A percentile compares a stretch with the other conserved stretches of the same genome.
phyloP scores from a whole-genome alignment of 441 rosid species.

The Jatropha multifida region DNA sequence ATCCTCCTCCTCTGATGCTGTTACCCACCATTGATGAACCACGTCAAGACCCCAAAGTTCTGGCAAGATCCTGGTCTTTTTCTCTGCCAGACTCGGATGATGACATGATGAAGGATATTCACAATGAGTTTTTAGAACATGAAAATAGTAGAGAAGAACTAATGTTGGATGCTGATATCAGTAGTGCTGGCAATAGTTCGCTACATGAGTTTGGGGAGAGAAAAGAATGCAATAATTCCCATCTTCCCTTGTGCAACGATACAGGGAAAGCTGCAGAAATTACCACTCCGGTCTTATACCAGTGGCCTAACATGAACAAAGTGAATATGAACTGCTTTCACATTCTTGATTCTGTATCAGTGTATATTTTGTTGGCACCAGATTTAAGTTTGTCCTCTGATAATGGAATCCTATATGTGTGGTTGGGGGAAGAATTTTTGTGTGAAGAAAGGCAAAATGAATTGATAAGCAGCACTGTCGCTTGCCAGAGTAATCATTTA shows the following conservation, averaged over 20 bases:
- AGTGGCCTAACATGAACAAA: slow-evolving; percentile 41
- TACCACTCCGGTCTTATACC: slow-evolving; percentile 29
- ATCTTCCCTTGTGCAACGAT: slow-evolving; percentile 14
- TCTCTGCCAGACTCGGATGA: slow-evolving; percentile 42
- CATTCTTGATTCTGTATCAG: slow-evolving; percentile 36
- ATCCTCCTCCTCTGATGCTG: slow-evolving; percentile 58
- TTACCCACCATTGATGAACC: slow-evolving; percentile 45
- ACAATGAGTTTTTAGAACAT: slow-evolving; percentile 24
- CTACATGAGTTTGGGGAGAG: slow-evolving; percentile 23
- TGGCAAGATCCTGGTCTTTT: slow-evolving; percentile 55
- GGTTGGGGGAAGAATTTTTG: slow-evolving; percentile 33
- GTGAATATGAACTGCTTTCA: slow-evolving; percentile 28
- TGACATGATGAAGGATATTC: slow-evolving; percentile 38
- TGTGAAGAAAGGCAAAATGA: slow-evolving; percentile 22
- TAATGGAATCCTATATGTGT: slow-evolving; percentile 32
- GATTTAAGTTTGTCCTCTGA: slow-evolving; percentile 16
- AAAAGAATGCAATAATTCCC: slow-evolving; percentile 16
- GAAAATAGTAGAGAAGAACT: slow-evolving; percentile 36
- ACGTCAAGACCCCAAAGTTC: slow-evolving; percentile 30
- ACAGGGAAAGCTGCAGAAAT: slow-evolving; percentile 15
- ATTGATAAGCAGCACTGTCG: slow-evolving; percentile 16
- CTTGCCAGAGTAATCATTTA: slow-evolving; percentile 18
- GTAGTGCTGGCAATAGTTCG: slow-evolving; percentile 23
- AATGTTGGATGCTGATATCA: slow-evolving; percentile 37
- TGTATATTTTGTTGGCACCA: slow-evolving; percentile 37